A percentile compares a stretch with the other conserved stretches of the same genome.
Evolutionary conservation across 805 yeast genomes (phyloP).

Genomic region (Wickerhamomyces strasburgensis): DNA sequence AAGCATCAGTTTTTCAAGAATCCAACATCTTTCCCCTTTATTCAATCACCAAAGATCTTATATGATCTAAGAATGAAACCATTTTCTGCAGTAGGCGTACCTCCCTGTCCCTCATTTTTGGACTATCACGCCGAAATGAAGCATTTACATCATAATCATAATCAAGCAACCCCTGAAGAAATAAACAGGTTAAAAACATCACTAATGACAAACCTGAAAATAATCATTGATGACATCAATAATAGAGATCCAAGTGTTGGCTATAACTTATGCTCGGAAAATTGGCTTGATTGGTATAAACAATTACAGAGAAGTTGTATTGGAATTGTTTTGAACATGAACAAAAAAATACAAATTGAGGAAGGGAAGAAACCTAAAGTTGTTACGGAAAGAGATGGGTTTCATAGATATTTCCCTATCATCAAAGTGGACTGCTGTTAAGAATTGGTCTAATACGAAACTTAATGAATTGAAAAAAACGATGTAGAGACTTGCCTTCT

Average conservation of each 20-base stretch:
- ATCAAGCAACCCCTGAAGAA: slow-evolving; percentile 5
- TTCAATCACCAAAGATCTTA: slow-evolving; percentile 27
- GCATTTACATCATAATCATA: slow-evolving; percentile 5
- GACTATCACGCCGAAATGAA: slow-evolving; percentile 22
- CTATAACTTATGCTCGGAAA: slow-evolving; percentile 25
- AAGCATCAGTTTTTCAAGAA: slow-evolving; percentile 18
- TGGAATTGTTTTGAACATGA: slow-evolving; percentile 19
- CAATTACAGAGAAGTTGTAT: slow-evolving; percentile 28
- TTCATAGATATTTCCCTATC: slow-evolving; percentile 46
- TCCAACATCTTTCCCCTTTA: slow-evolving; percentile 24
- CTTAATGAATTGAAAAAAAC: too few relatives aligned
- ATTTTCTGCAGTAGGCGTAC: slow-evolving; percentile 75
- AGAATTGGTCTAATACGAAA: too few relatives aligned
- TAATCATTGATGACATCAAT: slow-evolving; percentile 15
- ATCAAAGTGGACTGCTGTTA: too few relatives aligned
- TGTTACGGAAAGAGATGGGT: slow-evolving; percentile 28
- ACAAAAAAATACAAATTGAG: slow-evolving; percentile 4
- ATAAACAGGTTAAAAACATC: slow-evolving; percentile 5
- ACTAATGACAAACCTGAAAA: slow-evolving; percentile 8
- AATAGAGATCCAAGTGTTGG: slow-evolving; percentile 18
- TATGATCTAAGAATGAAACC: slow-evolving; percentile 70
- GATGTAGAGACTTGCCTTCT: too few relatives aligned
- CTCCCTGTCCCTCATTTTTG: slow-evolving; percentile 45
- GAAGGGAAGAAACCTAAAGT: slow-evolving; percentile 14
- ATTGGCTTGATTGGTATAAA: slow-evolving; percentile 28